Conservation (phyloP, 2,329 filamentous ascomycete species). For the Cercospora sp. region DNA sequence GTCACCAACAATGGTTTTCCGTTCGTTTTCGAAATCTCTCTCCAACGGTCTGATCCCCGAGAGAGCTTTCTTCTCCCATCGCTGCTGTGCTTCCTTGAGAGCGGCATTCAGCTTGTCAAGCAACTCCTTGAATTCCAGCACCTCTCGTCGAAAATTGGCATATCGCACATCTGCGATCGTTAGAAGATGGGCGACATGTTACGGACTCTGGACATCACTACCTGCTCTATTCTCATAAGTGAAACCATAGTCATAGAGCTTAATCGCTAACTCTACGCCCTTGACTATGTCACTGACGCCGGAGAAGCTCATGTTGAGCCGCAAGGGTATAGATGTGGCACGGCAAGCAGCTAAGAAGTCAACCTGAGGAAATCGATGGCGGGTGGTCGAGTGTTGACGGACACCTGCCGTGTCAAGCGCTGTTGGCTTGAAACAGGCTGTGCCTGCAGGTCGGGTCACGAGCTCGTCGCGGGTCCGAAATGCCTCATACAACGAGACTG, state of each 20-base stretch:
- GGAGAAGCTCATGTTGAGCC: conserved; percentile 16
- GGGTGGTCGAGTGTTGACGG: neutral
- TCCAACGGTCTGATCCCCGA: conserved; percentile 19
- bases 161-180: conserved; percentile 24
- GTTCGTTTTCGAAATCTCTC: conserved; percentile 25
- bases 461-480: neutral
- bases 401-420: neutral
- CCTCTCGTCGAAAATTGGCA: conserved; percentile 27
- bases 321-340: neutral
- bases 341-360: neutral
- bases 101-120: conserved; percentile 24
- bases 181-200: neutral
- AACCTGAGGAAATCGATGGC: neutral
- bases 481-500: neutral
- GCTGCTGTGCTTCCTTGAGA: conserved; percentile 21
- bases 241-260: conserved; percentile 27
- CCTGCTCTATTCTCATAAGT: conserved; percentile 26
- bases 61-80: conserved; percentile 14
- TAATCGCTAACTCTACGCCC: conserved; percentile 24
- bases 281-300: conserved; percentile 21
- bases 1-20: conserved; percentile 27
- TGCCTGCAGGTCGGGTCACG: conserved; percentile 3
- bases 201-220: neutral
- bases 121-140: conserved; percentile 25
- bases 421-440: neutral